A percentile compares a stretch with the other conserved stretches of the same genome.
Conservation (phyloP, 805 yeast genomes). For the Sugiyamaella lignohabitans region DNA sequence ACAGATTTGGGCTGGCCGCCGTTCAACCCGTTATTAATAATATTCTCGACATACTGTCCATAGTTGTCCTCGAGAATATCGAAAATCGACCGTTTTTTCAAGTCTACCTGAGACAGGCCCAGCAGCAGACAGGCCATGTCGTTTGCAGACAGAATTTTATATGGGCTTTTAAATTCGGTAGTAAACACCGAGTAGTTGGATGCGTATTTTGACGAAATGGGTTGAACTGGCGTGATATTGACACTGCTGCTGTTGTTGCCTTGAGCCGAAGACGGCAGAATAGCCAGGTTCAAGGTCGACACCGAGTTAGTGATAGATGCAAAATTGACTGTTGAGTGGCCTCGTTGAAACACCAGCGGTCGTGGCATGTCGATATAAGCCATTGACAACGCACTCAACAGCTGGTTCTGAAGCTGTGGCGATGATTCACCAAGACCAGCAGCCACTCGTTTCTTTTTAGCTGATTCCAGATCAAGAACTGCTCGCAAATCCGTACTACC, state of each 20-base stretch:
- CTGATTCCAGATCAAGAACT: background rate
- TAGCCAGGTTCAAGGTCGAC: constrained; percentile 13
- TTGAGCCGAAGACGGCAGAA: constrained; percentile 8
- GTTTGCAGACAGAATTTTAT: constrained; percentile 77
- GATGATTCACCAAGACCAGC: constrained; percentile 9
- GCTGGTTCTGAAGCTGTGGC: constrained; percentile 15
- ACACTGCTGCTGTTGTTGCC: constrained; percentile 7
- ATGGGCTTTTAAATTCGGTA: constrained; percentile 65
- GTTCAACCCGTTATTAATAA: background rate
- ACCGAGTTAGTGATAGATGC: constrained; percentile 36
- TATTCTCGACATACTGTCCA: background rate
- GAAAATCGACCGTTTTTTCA: constrained; percentile 57
- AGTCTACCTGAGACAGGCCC: constrained; percentile 64
- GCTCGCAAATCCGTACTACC: no score
- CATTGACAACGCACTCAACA: constrained; percentile 26
- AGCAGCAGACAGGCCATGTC: constrained; percentile 84
- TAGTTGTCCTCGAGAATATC: constrained; percentile 43
- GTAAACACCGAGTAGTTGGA: constrained; percentile 78
- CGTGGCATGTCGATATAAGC: constrained; percentile 26
- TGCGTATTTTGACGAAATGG: constrained; percentile 52
- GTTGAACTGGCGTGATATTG: constrained; percentile 51
- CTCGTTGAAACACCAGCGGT: constrained; percentile 11
- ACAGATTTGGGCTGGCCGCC: constrained; percentile 9
- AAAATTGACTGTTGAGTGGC: constrained; percentile 25
- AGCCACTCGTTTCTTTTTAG: constrained; percentile 6